Base-by-base conservation (phyloP, 1,284 basidiomycete species). In the Ceratobasidium sp. region DNA sequence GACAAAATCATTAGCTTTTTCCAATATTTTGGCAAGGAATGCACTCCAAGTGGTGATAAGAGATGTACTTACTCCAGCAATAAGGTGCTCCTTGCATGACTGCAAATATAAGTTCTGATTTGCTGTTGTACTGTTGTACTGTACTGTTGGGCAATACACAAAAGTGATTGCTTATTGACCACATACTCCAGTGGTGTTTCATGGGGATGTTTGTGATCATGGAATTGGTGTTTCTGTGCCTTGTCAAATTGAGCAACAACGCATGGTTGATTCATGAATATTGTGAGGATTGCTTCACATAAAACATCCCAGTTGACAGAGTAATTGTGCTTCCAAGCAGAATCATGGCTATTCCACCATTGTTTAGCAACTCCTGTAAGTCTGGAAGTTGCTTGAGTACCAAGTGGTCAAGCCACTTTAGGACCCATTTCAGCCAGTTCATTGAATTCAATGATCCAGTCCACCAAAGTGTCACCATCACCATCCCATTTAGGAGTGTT, bases 71-170 rank as follows among this genome's bases (percentile, higher is more conserved):
- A 20, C 32, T 72, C 76, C 75, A 76, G 22, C 49, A 70, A 17
- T 56, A 13, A 0, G 74, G 73, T 27, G 69, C 74, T 0, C 74
- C 74, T 15, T 71, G 55, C 77, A 79, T 78, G 2, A 79, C 70
- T 60, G 78, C 74, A 35, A 20, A 57, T 4, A 42, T 57, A 8
- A 40, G 17, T 17, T 40, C 38, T 8, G 38, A 40, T 7, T 40
- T 17, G 7, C 38, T n/a, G n/a, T n/a, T n/a, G n/a, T n/a, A n/a
- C n/a, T n/a, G n/a, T n/a, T n/a, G n/a, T 40, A 8, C 38, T 40
- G 38, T 40, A 40, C 38, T 40, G 8, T 8, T 40, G 38, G 7
- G 38, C 38, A 40, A 7, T 7, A 7, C 17, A 17, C 8, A 40
- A 17, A 8, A 40, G 38, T 17, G 7, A 8, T 17, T 40, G 7